Conservation (phyloP, 352 stramenopile genomes). For the Phytophthora meadii region DNA sequence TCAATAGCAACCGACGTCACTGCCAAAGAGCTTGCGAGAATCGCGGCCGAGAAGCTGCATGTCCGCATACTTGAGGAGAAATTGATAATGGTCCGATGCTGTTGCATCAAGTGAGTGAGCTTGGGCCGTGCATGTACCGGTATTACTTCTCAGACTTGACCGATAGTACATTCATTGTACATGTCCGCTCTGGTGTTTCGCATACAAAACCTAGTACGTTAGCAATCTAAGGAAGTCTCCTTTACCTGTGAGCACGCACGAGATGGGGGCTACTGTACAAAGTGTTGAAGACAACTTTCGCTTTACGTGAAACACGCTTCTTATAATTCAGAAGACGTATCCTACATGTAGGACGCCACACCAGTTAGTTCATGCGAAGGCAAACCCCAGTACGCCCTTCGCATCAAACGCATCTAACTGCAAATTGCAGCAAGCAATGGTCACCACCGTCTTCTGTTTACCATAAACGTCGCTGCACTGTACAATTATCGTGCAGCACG, state of each 20-base stretch:
- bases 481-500: too few relatives aligned
- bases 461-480: too few relatives aligned
- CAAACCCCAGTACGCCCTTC: neutral
- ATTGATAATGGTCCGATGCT: neutral
- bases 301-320: neutral
- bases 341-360: too few relatives aligned
- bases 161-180: too few relatives aligned
- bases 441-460: too few relatives aligned
- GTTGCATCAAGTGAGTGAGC: neutral
- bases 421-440: too few relatives aligned
- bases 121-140: too few relatives aligned
- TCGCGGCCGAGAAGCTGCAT: neutral
- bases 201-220: too few relatives aligned
- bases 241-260: neutral
- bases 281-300: neutral
- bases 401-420: neutral
- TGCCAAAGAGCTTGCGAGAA: neutral
- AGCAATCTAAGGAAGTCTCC: neutral
- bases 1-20: constrained; percentile 2
- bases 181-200: too few relatives aligned
- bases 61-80: neutral
- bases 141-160: too few relatives aligned
- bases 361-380: neutral
- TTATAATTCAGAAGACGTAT: too few relatives aligned
- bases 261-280: neutral